phyloP scores from a whole-genome alignment of 805 yeast species.

The Kodamaea fukazawae region DNA sequence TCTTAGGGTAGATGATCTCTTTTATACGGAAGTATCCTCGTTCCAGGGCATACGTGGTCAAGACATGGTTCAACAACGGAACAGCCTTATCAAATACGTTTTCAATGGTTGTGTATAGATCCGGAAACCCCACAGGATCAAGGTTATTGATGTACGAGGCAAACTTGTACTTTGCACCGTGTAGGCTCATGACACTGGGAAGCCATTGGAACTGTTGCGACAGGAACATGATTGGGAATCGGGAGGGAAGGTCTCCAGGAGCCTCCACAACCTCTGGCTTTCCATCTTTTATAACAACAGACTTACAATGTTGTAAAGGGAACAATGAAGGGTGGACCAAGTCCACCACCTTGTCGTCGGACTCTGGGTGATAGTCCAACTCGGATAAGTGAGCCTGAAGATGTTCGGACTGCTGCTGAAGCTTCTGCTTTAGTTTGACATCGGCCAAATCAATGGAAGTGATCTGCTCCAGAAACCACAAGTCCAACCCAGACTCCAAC shows the following conservation, averaged over 20 bases:
- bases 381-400: slow-evolving; percentile 5
- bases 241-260: too few species aligned
- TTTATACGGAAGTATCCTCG: slow-evolving; percentile 9
- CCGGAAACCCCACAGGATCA: slow-evolving; percentile 28
- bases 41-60: slow-evolving; percentile 29
- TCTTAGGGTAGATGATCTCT: slow-evolving; percentile 33
- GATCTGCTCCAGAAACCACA: slow-evolving; percentile 4
- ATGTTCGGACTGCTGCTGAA: not conserved
- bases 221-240: slow-evolving; percentile 10
- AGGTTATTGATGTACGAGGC: slow-evolving; percentile 41
- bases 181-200: slow-evolving; percentile 11
- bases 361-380: slow-evolving; percentile 14
- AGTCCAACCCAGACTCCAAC: slow-evolving; percentile 2
- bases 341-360: slow-evolving; percentile 14
- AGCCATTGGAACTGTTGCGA: slow-evolving; percentile 16
- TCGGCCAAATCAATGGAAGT: not conserved
- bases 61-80: slow-evolving; percentile 31
- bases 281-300: slow-evolving; percentile 2
- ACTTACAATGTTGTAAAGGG: slow-evolving; percentile 14
- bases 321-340: slow-evolving; percentile 22
- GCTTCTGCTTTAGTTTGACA: slow-evolving; percentile 3
- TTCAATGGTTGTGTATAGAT: slow-evolving; percentile 28
- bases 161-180: slow-evolving; percentile 15
- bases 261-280: slow-evolving; percentile 4
- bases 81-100: slow-evolving; percentile 24